Conservation (phyloP, 2,329 filamentous ascomycete species). For the Claviceps capensis region DNA sequence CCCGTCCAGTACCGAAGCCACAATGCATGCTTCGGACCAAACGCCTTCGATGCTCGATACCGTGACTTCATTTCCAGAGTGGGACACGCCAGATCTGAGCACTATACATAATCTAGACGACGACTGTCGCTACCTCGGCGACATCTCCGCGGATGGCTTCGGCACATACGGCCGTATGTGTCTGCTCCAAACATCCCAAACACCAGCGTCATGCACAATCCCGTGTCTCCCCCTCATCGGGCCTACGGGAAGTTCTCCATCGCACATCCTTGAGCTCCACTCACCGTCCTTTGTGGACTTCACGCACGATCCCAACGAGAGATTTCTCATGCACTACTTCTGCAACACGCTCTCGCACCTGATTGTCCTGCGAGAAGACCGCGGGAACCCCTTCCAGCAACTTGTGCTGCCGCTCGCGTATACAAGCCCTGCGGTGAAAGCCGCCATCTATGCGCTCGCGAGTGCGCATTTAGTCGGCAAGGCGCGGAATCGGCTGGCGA, state of each 20-base stretch:
- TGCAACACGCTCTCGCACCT: slow-evolving; percentile 50
- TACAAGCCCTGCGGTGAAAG: slow-evolving; percentile 49
- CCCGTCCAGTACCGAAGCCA: background rate
- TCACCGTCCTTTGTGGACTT: slow-evolving; percentile 43
- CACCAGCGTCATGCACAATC: slow-evolving; percentile 8
- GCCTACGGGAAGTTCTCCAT: slow-evolving; percentile 6
- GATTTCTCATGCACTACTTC: slow-evolving; percentile 47
- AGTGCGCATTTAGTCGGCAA: slow-evolving; percentile 70
- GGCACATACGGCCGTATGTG: background rate
- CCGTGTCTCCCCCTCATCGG: slow-evolving; percentile 16
- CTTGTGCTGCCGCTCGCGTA: slow-evolving; percentile 46
- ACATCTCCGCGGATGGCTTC: slow-evolving; percentile 1
- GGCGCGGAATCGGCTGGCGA: slow-evolving; percentile 29
- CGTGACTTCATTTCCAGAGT: slow-evolving; percentile 9
- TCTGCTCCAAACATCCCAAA: background rate
- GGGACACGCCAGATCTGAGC: slow-evolving; percentile 6
- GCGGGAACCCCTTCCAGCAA: slow-evolving; percentile 49
- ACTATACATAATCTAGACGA: background rate
- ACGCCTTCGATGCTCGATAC: slow-evolving; percentile 6
- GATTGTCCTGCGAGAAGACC: slow-evolving; percentile 51
- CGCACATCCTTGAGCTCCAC: slow-evolving; percentile 34
- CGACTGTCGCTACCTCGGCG: slow-evolving; percentile 8
- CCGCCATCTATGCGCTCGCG: slow-evolving; percentile 72
- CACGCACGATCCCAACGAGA: slow-evolving; percentile 37
- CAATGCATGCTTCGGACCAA: background rate